Percentiles rank a stretch among this genome's conserved stretches.
phyloP scores from a whole-genome alignment of 176 grass and related monocot genomes.

The Triticum monococcum region DNA sequence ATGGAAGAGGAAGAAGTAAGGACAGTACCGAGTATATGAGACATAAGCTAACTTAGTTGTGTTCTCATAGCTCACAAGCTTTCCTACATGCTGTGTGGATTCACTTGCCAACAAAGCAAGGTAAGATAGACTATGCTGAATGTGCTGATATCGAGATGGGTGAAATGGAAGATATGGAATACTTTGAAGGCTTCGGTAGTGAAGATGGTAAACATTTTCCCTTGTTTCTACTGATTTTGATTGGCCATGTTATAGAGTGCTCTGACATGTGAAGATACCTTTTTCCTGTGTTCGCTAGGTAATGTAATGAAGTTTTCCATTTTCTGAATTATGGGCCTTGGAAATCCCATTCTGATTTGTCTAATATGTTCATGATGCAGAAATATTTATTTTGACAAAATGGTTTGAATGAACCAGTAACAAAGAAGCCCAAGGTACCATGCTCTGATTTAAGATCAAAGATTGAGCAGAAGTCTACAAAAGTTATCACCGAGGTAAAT shows the following conservation, averaged over 20 bases:
- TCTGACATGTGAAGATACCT: background rate
- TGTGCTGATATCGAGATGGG: conserved; percentile 59
- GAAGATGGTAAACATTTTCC: conserved; percentile 37
- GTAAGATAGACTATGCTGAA: conserved; percentile 71
- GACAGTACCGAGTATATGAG: background rate
- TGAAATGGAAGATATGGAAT: conserved; percentile 80
- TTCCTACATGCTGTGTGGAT: background rate
- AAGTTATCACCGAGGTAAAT: conserved; percentile 75
- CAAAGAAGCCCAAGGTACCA: conserved; percentile 52
- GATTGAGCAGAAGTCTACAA: conserved; percentile 54
- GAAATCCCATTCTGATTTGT: conserved; percentile 6
- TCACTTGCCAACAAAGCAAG: conserved; percentile 39
- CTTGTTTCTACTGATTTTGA: background rate
- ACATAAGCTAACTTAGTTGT: conserved; percentile 16
- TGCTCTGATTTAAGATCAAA: conserved; percentile 46
- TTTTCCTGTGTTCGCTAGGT: background rate
- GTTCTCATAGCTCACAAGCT: conserved; percentile 14
- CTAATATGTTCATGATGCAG: background rate
- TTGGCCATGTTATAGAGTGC: background rate
- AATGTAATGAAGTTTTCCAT: background rate
- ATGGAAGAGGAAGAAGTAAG: conserved; percentile 75
- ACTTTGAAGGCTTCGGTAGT: conserved; percentile 55
- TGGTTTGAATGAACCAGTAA: background rate
- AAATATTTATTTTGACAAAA: background rate
- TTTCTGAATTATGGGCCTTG: background rate